Evolutionary conservation across 139 green algal species (phyloP).

Genomic region (Coccomyxa sp.): DNA sequence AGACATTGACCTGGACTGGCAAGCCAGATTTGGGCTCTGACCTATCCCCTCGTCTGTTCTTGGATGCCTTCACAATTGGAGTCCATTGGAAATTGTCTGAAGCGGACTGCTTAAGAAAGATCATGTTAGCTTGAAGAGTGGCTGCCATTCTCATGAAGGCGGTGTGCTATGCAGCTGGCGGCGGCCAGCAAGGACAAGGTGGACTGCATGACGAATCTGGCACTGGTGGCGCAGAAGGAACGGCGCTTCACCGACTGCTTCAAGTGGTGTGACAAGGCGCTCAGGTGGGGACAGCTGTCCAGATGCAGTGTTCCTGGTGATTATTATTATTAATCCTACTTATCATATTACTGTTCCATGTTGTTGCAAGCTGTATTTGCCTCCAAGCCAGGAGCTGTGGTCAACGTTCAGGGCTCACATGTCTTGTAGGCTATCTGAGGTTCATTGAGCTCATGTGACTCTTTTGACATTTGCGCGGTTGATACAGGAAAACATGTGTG

Average conservation of each 20-base stretch:
- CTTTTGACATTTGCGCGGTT: not conserved
- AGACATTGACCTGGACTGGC: no score
- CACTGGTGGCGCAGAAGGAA: conserved; percentile 29
- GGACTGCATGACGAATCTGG: conserved; percentile 56
- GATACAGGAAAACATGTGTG: not conserved
- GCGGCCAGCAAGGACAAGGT: conserved; percentile 8
- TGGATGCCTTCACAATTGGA: no score
- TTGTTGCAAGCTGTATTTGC: no score
- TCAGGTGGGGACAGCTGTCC: conserved; percentile 21
- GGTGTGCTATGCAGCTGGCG: not conserved
- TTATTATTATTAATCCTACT: not conserved
- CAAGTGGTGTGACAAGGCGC: conserved; percentile 50
- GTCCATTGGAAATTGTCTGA: no score
- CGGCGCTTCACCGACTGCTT: conserved; percentile 38
- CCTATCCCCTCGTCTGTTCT: no score
- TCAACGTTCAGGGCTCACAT: not conserved
- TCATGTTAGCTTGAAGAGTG: no score
- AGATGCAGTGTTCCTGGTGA: not conserved
- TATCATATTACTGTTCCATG: not conserved
- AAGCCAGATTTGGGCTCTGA: no score
- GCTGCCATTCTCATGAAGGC: no score
- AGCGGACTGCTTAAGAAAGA: no score
- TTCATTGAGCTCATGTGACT: not conserved
- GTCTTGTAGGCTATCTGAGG: not conserved
- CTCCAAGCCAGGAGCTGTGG: no score